Evolutionary conservation across 225 moss, liverwort and hornwort genomes (phyloP).

Genomic region (Anthoceros angustus): DNA sequence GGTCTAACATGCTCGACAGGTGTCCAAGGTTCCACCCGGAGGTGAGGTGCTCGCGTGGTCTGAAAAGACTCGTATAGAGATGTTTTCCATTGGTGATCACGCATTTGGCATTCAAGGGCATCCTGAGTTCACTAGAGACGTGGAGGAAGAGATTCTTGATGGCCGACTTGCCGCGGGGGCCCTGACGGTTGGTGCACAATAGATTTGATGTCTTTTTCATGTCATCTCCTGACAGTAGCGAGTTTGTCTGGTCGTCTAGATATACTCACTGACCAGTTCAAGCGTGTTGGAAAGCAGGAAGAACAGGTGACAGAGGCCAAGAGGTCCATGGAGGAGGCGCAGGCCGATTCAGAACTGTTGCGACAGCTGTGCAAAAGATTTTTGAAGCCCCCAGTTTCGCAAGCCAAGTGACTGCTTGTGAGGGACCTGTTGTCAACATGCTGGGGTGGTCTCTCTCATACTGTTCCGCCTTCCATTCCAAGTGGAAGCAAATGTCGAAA

Average conservation of each 20-base stretch:
- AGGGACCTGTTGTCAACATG: no score
- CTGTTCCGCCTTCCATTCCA: no score
- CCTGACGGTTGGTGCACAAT: slow-evolving; percentile 28
- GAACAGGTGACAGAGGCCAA: slow-evolving; percentile 33
- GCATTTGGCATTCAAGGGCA: slow-evolving; percentile 78
- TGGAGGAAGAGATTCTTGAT: slow-evolving; percentile 55
- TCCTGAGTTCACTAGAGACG: slow-evolving; percentile 65
- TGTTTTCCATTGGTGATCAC: slow-evolving; percentile 66
- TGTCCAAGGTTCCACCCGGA: slow-evolving; percentile 53
- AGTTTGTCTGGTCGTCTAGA: no score
- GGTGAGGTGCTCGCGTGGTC: slow-evolving; percentile 70
- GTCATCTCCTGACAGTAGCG: no score
- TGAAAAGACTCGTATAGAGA: slow-evolving; percentile 48
- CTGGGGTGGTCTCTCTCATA: no score
- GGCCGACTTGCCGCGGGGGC: slow-evolving; percentile 27
- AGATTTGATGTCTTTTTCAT: no score
- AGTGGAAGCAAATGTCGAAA: no score
- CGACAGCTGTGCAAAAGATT: slow-evolving; percentile 60
- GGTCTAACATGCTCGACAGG: slow-evolving; percentile 20
- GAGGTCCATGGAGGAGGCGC: slow-evolving; percentile 26
- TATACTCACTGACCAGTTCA: neutral
- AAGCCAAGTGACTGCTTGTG: no score
- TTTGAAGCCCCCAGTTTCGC: slow-evolving; percentile 16
- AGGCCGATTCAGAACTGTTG: slow-evolving; percentile 39
- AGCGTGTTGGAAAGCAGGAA: slow-evolving; percentile 18